These are phyloP conservation scores for Rhamnella rubrinervis DNA, from an alignment of 331 rosid genomes.

Conservation along the genomic window DNA sequence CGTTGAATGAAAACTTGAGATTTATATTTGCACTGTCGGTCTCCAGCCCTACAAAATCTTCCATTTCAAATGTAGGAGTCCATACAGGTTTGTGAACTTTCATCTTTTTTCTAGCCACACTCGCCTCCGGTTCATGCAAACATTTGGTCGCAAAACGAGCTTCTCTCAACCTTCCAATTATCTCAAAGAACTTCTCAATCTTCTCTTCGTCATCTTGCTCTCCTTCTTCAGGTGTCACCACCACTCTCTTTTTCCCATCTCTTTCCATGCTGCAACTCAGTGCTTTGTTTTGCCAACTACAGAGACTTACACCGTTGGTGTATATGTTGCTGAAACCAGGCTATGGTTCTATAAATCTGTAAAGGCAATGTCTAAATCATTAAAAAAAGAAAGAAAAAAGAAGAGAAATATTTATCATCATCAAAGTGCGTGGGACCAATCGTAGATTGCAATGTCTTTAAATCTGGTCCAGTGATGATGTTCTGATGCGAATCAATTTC, in stretches of 20 bases:
- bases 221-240: not conserved
- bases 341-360: not conserved
- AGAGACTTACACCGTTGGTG: too few relatives aligned
- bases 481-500: not conserved
- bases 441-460: slow-evolving; percentile 9
- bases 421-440: slow-evolving; percentile 18
- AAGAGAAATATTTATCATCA: not conserved
- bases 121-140: not conserved
- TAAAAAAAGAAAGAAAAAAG: not conserved
- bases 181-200: slow-evolving; percentile 6
- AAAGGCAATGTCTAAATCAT: not conserved
- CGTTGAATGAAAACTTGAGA: not conserved
- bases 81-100: not conserved
- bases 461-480: not conserved
- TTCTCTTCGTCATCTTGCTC: slow-evolving; percentile 8
- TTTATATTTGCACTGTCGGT: not conserved
- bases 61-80: slow-evolving; percentile 3
- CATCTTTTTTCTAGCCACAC: not conserved
- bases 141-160: not conserved
- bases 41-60: slow-evolving; percentile 11
- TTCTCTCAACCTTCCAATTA: not conserved
- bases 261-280: not conserved
- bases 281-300: not conserved
- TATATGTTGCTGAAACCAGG: not conserved
- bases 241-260: not conserved